Evolutionary conservation across 2,329 filamentous ascomycete species (phyloP).

Genomic region (Aureobasidium uvarum): DNA sequence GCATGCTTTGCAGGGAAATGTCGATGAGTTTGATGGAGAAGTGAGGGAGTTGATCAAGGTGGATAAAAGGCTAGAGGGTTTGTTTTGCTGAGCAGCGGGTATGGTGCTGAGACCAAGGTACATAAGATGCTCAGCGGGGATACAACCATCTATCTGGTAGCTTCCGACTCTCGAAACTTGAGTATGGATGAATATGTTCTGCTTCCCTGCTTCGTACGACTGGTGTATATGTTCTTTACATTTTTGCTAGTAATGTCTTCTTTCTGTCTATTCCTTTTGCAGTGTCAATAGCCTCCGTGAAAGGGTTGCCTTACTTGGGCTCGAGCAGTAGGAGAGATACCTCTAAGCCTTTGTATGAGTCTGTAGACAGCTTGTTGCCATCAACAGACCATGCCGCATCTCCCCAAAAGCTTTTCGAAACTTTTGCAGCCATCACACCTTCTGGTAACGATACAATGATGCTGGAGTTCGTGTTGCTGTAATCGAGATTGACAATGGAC

Average conservation of each 20-base stretch:
- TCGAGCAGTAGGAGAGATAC: conserved; percentile 12
- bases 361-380: neutral
- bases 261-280: no score
- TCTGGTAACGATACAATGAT: conserved; percentile 31
- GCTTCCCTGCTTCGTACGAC: no score
- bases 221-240: no score
- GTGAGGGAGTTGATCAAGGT: conserved; percentile 32
- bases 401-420: conserved; percentile 30
- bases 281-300: no score
- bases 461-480: conserved; percentile 29
- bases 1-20: conserved; percentile 31
- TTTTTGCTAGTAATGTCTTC: no score
- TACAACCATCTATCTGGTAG: no score
- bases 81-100: neutral
- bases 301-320: neutral
- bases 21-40: conserved; percentile 35
- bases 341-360: neutral
- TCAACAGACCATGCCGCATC: conserved; percentile 26
- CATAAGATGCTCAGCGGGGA: no score
- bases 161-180: no score
- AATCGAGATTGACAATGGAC: conserved; percentile 42
- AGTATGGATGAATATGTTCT: no score
- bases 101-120: neutral
- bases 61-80: neutral
- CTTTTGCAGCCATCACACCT: neutral